A percentile compares a stretch with the other conserved stretches of the same genome.
These are phyloP conservation scores for Aspergillus bridgeri DNA, from an alignment of 495 filamentous ascomycete species.

Conservation along the genomic window DNA sequence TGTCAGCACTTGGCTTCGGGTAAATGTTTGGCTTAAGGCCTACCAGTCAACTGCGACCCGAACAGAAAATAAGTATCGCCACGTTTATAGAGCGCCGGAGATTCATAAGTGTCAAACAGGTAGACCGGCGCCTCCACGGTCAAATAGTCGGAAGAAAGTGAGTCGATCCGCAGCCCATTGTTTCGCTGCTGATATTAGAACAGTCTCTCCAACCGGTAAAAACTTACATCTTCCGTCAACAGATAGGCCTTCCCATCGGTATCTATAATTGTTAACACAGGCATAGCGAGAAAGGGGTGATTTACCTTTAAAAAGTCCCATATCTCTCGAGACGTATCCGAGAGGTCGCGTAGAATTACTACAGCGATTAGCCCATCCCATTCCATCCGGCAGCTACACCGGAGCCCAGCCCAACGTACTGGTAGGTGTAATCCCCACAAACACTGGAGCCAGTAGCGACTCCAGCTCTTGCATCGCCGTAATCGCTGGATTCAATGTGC, in stretches of 20 bases:
- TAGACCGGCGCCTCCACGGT: constrained; percentile 35
- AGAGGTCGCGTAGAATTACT: constrained; percentile 38
- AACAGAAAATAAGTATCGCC: constrained; percentile 52
- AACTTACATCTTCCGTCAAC: constrained; percentile 56
- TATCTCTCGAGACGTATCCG: constrained; percentile 54
- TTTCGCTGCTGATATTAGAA: constrained; percentile 2
- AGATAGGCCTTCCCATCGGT: constrained; percentile 58
- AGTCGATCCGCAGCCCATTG: constrained; percentile 14
- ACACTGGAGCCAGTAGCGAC: constrained; percentile 56
- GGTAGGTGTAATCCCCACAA: constrained; percentile 52
- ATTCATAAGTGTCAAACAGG: constrained; percentile 44
- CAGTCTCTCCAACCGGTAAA: background rate
- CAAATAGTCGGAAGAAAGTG: constrained; percentile 12
- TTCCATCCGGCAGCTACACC: background rate
- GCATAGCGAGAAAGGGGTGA: no score
- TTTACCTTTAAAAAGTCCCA: constrained; percentile 58
- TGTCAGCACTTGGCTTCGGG: background rate
- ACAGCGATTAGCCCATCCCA: background rate
- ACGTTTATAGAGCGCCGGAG: constrained; percentile 47
- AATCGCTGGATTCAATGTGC: constrained; percentile 62
- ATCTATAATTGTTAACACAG: no score
- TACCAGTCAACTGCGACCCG: constrained; percentile 43
- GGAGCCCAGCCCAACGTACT: background rate
- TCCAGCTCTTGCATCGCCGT: constrained; percentile 61
- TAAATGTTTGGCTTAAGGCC: constrained; percentile 4